These are phyloP conservation scores for Dendrostoma leiphaemia DNA, from an alignment of 2,329 filamentous ascomycete species.

Conservation along the genomic window DNA sequence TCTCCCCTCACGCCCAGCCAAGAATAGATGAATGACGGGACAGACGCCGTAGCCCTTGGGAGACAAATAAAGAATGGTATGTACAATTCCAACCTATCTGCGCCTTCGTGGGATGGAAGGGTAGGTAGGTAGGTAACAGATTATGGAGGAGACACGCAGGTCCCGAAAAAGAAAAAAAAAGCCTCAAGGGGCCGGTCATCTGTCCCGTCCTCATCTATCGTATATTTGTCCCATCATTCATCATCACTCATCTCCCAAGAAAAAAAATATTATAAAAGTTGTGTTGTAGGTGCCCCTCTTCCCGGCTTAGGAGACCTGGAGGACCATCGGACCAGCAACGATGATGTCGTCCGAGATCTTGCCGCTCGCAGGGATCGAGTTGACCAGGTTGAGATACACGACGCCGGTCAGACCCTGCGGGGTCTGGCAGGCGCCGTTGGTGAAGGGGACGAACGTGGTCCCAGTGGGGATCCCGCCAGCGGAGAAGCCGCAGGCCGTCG, in stretches of 20 bases:
- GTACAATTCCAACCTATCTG: constrained; percentile 25
- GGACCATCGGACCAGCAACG: constrained; percentile 62
- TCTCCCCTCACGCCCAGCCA: background rate
- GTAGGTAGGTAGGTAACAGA: constrained; percentile 10
- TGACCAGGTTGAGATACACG: constrained; percentile 67
- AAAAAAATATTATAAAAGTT: constrained; percentile 2
- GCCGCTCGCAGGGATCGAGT: constrained; percentile 45
- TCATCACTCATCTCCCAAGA: constrained; percentile 10
- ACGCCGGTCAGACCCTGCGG: constrained; percentile 62
- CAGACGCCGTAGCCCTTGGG: constrained; percentile 18
- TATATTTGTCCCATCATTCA: constrained; percentile 3
- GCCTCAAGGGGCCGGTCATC: constrained; percentile 3
- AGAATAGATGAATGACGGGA: constrained; percentile 1
- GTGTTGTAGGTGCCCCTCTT: background rate
- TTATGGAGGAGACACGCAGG: constrained; percentile 6
- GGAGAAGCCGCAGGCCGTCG: constrained; percentile 65
- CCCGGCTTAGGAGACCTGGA: constrained; percentile 46
- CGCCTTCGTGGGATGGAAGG: constrained; percentile 18
- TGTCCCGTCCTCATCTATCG: constrained; percentile 5
- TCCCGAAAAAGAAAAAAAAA: constrained; percentile 10
- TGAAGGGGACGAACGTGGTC: constrained; percentile 58
- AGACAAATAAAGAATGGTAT: constrained; percentile 27
- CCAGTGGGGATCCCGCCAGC: constrained; percentile 58
- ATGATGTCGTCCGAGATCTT: constrained; percentile 61
- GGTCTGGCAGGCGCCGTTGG: constrained; percentile 54